Base-by-base conservation (phyloP, 306 rosid species). In the Dalbergia cochinchinensis region DNA sequence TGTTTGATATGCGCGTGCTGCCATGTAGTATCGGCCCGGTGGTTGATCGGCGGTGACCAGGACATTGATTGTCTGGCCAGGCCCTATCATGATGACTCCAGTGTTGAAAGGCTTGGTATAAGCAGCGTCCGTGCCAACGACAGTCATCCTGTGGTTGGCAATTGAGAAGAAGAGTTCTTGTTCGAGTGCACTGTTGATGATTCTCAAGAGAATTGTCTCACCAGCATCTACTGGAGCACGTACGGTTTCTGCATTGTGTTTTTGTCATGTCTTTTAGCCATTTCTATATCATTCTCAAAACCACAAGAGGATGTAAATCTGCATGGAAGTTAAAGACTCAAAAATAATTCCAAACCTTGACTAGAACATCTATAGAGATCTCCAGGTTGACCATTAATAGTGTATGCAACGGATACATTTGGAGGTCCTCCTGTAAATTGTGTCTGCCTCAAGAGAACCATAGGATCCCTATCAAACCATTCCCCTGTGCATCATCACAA, bases 301-400 rank as follows among this genome's bases (percentile, higher is more conserved):
- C 16, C 12, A 57, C 50, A 55, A 73, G 57, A 77, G 44, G 37
- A 54, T 12, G 62, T 6, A 13, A 74, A 75, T 63, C 4, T 54
- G 4, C 44, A 68, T 71, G 42, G 65, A 73, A 80, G 42, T 14
- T 67, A 26, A 22, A 64, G 60, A 48, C 15, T 65, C 39, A 13
- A 65, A 42, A 35, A 50, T 54, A 48, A 66, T 37, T 69, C 35
- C 78, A 60, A 76, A 94, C 98, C 99, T 95, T 73, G 82, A 26
- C 69, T 76, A 9, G 99, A 95, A 80, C 99, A 95, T 45, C 85
- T 50, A 51, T 91, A 92, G 53, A 92, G 87, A 82, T 95, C 99
- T 53, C 99, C 98, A 1, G 99, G 99, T 81, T 92, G 96, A 70
- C 94, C 97, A 48, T 95, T 95, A 0, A 95, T 85, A 74, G 99